Evolutionary conservation across 441 rosid genomes (phyloP), one percentile per base, ranked within the genome.

Genomic region (Theobroma grandiflorum): DNA sequence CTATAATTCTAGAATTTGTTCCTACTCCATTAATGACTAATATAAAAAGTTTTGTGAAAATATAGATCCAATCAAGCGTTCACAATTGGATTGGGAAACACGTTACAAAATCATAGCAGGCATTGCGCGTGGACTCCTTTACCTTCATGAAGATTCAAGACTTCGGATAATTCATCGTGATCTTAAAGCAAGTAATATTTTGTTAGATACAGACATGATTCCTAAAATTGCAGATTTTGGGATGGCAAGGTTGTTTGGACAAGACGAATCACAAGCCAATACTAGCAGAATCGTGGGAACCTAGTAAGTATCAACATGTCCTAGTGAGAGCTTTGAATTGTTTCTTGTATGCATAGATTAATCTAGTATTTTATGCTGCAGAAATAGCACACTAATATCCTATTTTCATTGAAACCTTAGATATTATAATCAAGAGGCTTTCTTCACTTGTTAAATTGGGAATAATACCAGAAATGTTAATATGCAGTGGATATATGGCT

Each of bases 171-270:
- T 86, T 59, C 80, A 83, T 35, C 78, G 82, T 14, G 83, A 84
- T 37, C 80, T 83, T 15, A 83, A 83, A 79, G 79, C 84, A n/a
- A 79, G 84, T 59, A 86, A 86, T 72, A 47, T 86, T n/a, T 49
- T 84, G 18, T 31, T 84, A 74, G 87, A 86, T 18, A 69, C 8
- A 4, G 65, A 82, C 5, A 84, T 86, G 87, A 82, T 78, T 42
- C 84, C 88, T 4, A 86, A 86, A 78, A 78, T 86, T 16, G 67
- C 88, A 3, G 82, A 86, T 78, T 86, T 86, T 2, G 85, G 82
- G 63, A 71, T 76, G 65, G 87, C 85, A 7, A 82, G 79, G 59
- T 20, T 86, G 2, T 79, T 84, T 0, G 22, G 35, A 0, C 22
- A 35, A 12, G 84, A 83, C 22, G 84, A 82, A 82, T 85, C 66